Conservation (phyloP, 495 filamentous ascomycete genomes). For the Margaritispora aquatica region DNA sequence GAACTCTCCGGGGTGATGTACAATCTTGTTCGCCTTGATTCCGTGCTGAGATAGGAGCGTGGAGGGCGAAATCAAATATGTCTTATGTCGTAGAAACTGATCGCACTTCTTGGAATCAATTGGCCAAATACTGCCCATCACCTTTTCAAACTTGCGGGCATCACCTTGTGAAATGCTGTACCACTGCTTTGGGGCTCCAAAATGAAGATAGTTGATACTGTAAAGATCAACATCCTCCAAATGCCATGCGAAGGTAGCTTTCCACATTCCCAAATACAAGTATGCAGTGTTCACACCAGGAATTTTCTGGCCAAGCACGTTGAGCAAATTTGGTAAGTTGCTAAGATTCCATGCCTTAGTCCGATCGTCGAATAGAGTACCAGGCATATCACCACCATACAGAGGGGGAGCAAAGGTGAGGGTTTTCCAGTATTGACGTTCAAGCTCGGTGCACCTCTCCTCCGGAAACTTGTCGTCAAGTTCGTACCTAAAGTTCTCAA, state of each 20-base stretch:
- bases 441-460: slow-evolving; percentile 88
- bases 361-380: slow-evolving; percentile 87
- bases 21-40: slow-evolving; percentile 90
- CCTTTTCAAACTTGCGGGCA: slow-evolving; percentile 86
- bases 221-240: slow-evolving; percentile 97
- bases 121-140: slow-evolving; percentile 94
- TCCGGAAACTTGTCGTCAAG: slow-evolving; percentile 85
- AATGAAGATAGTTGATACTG: slow-evolving; percentile 99
- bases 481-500: slow-evolving; percentile 82
- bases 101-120: slow-evolving; percentile 94
- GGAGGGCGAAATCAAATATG: slow-evolving; percentile 91
- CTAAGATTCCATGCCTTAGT: slow-evolving; percentile 90
- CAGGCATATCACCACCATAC: slow-evolving; percentile 95
- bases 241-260: slow-evolving; percentile 98
- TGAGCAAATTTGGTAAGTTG: slow-evolving; percentile 86
- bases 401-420: slow-evolving; percentile 90
- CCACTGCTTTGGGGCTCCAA: slow-evolving; percentile 98
- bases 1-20: slow-evolving; percentile 97
- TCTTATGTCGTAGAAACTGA: slow-evolving; percentile 96
- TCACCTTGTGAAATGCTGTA: slow-evolving; percentile 98
- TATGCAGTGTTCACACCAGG: slow-evolving; percentile 99
- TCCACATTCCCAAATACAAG: slow-evolving; percentile 98
- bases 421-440: slow-evolving; percentile 92
- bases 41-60: slow-evolving; percentile 79
- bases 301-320: slow-evolving; percentile 90